Conservation (phyloP, 495 filamentous ascomycete species). For the Aspergillus campestris region DNA sequence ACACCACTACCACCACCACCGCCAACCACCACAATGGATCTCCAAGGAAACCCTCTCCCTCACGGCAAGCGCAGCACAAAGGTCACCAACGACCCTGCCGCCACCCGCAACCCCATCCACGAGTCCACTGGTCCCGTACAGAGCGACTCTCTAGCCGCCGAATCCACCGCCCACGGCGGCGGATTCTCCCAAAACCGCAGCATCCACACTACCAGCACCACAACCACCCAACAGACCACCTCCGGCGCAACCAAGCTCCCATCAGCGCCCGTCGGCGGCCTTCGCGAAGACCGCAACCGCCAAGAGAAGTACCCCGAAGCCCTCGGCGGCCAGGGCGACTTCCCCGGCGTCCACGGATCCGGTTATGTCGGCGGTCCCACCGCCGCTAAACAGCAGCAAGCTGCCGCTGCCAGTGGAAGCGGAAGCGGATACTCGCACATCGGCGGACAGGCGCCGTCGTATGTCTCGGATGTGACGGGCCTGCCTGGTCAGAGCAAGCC, state of each 20-base stretch:
- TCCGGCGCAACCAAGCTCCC: conserved; percentile 42
- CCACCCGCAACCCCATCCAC: conserved; percentile 31
- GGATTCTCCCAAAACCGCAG: conserved; percentile 44
- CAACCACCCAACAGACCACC: conserved; percentile 45
- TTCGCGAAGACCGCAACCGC: conserved; percentile 37
- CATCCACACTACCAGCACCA: conserved; percentile 39
- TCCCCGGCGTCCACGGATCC: conserved; percentile 36
- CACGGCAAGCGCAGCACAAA: conserved; percentile 33
- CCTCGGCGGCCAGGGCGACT: conserved; percentile 42
- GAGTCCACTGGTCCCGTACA: conserved; percentile 50
- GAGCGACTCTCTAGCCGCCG: conserved; percentile 57
- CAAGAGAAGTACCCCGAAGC: conserved; percentile 42
- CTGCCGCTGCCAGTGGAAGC: conserved; percentile 10
- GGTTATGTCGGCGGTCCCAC: conserved; percentile 39
- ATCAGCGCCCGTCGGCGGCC: conserved; percentile 39
- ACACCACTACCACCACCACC: background rate
- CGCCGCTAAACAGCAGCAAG: conserved; percentile 29
- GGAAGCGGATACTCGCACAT: conserved; percentile 3
- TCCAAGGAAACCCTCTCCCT: conserved; percentile 39
- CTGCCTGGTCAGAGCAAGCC: conserved; percentile 35
- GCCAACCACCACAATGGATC: conserved; percentile 29
- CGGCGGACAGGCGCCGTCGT: conserved; percentile 34
- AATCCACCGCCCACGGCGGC: conserved; percentile 46
- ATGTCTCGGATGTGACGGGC: conserved; percentile 30
- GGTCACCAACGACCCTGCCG: conserved; percentile 42